phyloP scores from a whole-genome alignment of 495 filamentous ascomycete genomes.

The Corynascus novoguineensis region DNA sequence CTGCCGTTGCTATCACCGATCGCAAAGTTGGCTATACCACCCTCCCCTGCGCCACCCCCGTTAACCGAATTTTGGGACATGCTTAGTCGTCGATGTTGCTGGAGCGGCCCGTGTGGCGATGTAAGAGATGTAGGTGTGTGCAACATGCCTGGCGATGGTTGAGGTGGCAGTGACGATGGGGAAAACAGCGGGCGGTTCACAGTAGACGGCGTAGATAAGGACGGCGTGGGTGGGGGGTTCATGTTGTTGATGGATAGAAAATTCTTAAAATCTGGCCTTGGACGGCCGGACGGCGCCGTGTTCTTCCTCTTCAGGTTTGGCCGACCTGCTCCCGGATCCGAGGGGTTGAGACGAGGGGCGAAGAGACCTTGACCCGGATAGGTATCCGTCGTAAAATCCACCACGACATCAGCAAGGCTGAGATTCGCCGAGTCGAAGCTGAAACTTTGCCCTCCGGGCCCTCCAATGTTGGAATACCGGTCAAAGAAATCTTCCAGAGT shows the following conservation, averaged over 20 bases:
- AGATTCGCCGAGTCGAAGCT: constrained; percentile 49
- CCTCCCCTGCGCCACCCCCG: constrained; percentile 6
- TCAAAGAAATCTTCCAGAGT: constrained; percentile 85
- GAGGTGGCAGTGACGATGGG: constrained; percentile 23
- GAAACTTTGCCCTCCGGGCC: constrained; percentile 37
- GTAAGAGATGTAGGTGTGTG: constrained; percentile 26
- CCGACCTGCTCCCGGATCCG: constrained; percentile 20
- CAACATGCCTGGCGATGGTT: constrained; percentile 30
- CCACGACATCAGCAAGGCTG: constrained; percentile 48
- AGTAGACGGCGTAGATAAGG: constrained; percentile 27
- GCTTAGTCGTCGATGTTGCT: constrained; percentile 12
- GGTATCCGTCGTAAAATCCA: constrained; percentile 44
- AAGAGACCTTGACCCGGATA: constrained; percentile 44
- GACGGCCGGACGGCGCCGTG: constrained; percentile 26
- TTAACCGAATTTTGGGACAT: constrained; percentile 22
- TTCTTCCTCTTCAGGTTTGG: constrained; percentile 42
- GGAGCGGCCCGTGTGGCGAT: constrained; percentile 19
- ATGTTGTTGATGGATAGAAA: constrained; percentile 24
- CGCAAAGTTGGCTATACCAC: constrained; percentile 22
- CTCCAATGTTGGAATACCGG: constrained; percentile 54
- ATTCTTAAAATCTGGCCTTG: constrained; percentile 31
- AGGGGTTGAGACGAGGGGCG: constrained; percentile 27
- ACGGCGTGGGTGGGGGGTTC: constrained; percentile 23
- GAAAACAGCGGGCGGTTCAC: constrained; percentile 32
- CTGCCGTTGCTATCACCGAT: constrained; percentile 13